Percentiles rank a stretch among this genome's conserved stretches.
Evolutionary conservation across 2,329 filamentous ascomycete species (phyloP).

Genomic region (Ascochyta fabae): DNA sequence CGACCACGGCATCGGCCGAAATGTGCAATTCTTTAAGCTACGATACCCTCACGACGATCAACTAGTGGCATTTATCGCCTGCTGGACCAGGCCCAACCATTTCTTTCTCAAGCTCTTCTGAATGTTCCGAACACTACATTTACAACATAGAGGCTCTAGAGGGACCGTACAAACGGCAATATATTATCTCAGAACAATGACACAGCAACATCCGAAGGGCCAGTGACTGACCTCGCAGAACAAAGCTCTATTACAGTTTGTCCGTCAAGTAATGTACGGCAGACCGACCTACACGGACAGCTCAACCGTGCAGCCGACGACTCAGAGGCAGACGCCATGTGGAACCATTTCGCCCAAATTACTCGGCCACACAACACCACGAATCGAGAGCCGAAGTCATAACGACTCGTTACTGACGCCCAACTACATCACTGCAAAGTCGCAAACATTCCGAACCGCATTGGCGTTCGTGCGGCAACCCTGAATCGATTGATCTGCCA

Average conservation of each 20-base stretch:
- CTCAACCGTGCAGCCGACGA: slow-evolving; percentile 5
- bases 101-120: neutral
- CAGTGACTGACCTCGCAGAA: neutral
- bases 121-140: slow-evolving; percentile 4
- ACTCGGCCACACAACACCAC: slow-evolving; percentile 11
- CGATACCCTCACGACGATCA: slow-evolving; percentile 29
- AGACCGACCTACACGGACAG: slow-evolving; percentile 2
- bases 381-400: slow-evolving; percentile 1
- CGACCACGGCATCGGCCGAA: slow-evolving; percentile 30
- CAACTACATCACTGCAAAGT: neutral
- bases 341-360: slow-evolving; percentile 13
- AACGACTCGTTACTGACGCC: slow-evolving; percentile 1
- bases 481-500: neutral
- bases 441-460: neutral
- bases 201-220: neutral
- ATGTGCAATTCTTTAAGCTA: slow-evolving; percentile 38
- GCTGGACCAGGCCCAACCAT: slow-evolving; percentile 30
- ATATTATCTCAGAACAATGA: slow-evolving; percentile 16
- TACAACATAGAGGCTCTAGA: slow-evolving; percentile 31
- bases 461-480: neutral
- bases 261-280: neutral
- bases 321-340: slow-evolving; percentile 4
- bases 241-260: slow-evolving; percentile 6
- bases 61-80: slow-evolving; percentile 25
- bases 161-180: slow-evolving; percentile 27